Base-by-base conservation (phyloP, 495 filamentous ascomycete genomes). In the Staphylotrichum longicolle region DNA sequence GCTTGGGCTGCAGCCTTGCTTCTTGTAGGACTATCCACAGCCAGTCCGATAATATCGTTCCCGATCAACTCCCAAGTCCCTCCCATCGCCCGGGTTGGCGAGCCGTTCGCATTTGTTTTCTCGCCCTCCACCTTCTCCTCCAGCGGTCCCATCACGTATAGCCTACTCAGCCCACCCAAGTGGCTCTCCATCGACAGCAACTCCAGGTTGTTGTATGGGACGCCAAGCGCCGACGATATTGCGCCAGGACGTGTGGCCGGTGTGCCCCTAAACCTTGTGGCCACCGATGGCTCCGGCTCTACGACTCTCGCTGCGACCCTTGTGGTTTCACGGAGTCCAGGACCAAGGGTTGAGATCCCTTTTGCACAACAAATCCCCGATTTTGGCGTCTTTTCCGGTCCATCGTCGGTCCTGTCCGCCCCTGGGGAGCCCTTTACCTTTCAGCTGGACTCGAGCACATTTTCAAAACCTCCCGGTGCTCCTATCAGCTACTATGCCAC, bases 11-110 rank as follows among this genome's bases (percentile, higher is more conserved):
- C 56, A n/a, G 37, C 62, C 15, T 44, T 72, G 15, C 32, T 70
- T 11, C 45, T 73, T 30, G 44, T 49, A 12, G 11, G 47, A 27
- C 49, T 66, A 20, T 75, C 77, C 15, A 63, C 68, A 53, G 83
- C 83, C 48, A 71, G 64, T 37, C 78, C 81, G 56, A 62, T 70
- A 57, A 76, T 86, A 53, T 82, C 82, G 41, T 87, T 91, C 54
- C 88, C 88, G 0, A 79, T 93, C 64, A 91, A 91, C 71, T 80
- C 88, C 5, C 89, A 94, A 68, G 79, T 91, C 10, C 89, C 89
- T 42, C 87, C 87, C 4, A 86, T 91, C 54, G 90, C 88, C 4
- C 83, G 87, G 57, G 78, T 87, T 6, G 81, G 79, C 8, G 63
- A 87, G 63, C 75, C 79, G 0, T 93, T 87, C 72, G 76, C 73